Base-by-base conservation (phyloP, 305 asterid genomes). In the Ajuga reptans region DNA sequence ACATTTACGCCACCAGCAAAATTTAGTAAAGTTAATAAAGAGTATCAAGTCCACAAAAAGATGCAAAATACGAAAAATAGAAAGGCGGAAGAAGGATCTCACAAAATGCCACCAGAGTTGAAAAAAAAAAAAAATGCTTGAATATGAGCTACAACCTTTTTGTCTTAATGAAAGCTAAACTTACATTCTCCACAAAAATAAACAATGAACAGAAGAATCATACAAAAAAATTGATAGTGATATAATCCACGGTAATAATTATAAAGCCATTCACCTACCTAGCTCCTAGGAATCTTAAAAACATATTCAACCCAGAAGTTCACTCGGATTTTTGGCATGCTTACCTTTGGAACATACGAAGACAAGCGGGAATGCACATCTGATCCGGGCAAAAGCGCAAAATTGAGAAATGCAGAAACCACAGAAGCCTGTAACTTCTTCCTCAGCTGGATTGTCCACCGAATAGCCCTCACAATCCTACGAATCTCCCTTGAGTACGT, bases 401-500 rank as follows among this genome's bases (percentile, higher is more conserved):
- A 77, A 79, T 39, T 77, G 70, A 91, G 89, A 81, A 93, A 89
- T 14, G 90, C 80, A 73, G 81, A 76, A 62, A 93, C 50, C 64
- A 65, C 84, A 43, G 93, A 79, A 65, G 89, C 83, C 55, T 79
- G 89, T 14, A 93, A 80, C 77, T 86, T 84, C 87, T 72, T 89
- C 78, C 99, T 81, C 68, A 89, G 73, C 83, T 86, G 91, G 71
- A 87, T 80, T 29, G 99, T 93, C 77, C 78, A 83, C 64, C 97
- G 84, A 78, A 86, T 84, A 15, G 90, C 97, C 73, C 92, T 83
- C 34, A 75, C 77, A 58, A 93, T 85, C 84, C 94, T 79, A 70
- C 99, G 81, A 47, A 85, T 84, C 80, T 93, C 96, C 34, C 96
- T 85, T 1, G 86, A 76, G 81, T 88, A 87, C 15, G 95, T 92